phyloP scores from a whole-genome alignment of 2,329 filamentous ascomycete species.

The Chalaropsis thielavioides region DNA sequence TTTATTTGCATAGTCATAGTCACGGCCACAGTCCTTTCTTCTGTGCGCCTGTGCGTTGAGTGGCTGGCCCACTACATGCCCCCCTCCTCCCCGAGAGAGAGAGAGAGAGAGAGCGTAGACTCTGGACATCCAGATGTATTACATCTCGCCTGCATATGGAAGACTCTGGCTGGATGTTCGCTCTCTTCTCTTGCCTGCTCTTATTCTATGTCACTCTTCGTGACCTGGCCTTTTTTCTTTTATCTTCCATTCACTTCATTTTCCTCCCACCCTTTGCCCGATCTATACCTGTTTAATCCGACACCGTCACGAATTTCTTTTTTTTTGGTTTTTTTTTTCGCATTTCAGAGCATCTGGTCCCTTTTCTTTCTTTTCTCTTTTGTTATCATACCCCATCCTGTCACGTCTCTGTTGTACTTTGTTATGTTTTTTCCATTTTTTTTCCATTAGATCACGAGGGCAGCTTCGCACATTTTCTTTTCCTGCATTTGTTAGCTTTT shows the following conservation, averaged over 20 bases:
- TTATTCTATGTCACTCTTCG: background rate
- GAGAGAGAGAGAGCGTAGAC: background rate
- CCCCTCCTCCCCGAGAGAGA: background rate
- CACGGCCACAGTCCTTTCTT: background rate
- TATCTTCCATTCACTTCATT: constrained; percentile 5
- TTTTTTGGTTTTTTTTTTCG: background rate
- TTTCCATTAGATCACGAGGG: constrained; percentile 4
- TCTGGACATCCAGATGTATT: background rate
- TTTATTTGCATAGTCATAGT: too few relatives aligned
- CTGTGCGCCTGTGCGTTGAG: background rate
- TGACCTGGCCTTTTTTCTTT: background rate
- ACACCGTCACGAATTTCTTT: constrained; percentile 3
- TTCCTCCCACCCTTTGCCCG: background rate
- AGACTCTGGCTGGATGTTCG: background rate
- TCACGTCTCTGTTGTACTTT: constrained; percentile 4
- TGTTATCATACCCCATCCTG: constrained; percentile 9
- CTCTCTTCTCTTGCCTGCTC: background rate
- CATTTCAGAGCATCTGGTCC: constrained; percentile 8
- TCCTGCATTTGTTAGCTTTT: background rate
- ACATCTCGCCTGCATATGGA: background rate
- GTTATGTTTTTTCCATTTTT: background rate
- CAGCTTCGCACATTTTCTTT: background rate
- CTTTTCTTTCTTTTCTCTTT: background rate
- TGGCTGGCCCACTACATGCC: constrained; percentile 4
- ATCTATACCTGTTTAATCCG: constrained; percentile 9